Conservation (phyloP, 2,329 filamentous ascomycete species). For the Penicillium freii region DNA sequence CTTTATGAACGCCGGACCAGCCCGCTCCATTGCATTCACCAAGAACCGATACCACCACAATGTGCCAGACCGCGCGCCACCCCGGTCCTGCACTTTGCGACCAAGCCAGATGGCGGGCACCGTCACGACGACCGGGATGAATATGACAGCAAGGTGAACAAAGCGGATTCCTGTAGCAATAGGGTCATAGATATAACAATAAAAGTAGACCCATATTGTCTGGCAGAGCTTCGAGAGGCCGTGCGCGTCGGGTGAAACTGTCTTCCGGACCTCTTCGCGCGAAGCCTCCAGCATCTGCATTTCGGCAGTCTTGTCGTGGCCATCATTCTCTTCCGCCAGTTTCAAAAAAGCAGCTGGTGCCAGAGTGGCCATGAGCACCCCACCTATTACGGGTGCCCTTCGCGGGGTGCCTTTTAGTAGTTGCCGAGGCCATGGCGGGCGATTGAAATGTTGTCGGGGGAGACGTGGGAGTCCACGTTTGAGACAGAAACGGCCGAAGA, state of each 20-base stretch:
- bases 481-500: conserved; percentile 51
- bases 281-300: conserved; percentile 84
- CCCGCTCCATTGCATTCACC: conserved; percentile 84
- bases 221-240: conserved; percentile 60
- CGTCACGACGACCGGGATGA: conserved; percentile 80
- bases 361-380: conserved; percentile 46
- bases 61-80: conserved; percentile 76
- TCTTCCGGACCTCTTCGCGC: conserved; percentile 70
- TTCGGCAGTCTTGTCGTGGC: conserved; percentile 67
- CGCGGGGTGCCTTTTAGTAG: conserved; percentile 17
- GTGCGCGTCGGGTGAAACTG: conserved; percentile 60
- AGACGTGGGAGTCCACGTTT: conserved; percentile 40
- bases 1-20: conserved; percentile 97
- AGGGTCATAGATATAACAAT: conserved; percentile 65
- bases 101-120: conserved; percentile 83
- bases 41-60: conserved; percentile 94
- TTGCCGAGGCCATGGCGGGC: conserved; percentile 26
- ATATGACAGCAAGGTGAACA: conserved; percentile 79
- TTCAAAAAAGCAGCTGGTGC: conserved; percentile 60
- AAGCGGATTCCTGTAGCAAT: conserved; percentile 85
- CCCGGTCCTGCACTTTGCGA: conserved; percentile 57
- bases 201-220: conserved; percentile 64
- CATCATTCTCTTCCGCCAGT: conserved; percentile 52
- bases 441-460: conserved; percentile 30
- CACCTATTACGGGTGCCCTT: conserved; percentile 28